These are phyloP conservation scores for Yamadazyma spencermartinsiae DNA, from an alignment of 1,139 yeast species.

Conservation along the genomic window DNA sequence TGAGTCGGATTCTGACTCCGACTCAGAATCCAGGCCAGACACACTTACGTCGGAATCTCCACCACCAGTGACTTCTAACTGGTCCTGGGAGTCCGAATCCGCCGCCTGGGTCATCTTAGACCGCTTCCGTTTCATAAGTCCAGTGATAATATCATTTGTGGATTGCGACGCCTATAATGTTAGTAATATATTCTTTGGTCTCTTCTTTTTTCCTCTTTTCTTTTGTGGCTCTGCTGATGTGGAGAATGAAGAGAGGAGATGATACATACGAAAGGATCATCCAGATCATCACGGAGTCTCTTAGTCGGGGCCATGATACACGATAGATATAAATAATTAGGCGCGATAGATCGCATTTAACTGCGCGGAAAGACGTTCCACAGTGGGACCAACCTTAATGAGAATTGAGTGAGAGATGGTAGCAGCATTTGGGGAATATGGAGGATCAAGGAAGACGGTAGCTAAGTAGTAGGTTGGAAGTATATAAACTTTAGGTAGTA, in stretches of 20 bases:
- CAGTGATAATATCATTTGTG: slow-evolving; percentile 1
- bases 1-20: neutral
- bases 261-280: slow-evolving; percentile 2
- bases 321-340: too few relatives aligned
- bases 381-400: too few relatives aligned
- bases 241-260: too few relatives aligned
- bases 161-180: slow-evolving; percentile 3
- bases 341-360: neutral
- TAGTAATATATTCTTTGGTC: too few relatives aligned
- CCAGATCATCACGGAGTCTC: slow-evolving; percentile 1
- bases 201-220: too few relatives aligned
- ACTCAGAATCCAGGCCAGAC: slow-evolving; percentile 2
- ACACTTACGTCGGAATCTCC: too few relatives aligned
- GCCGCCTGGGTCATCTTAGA: slow-evolving; percentile 5
- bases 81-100: neutral
- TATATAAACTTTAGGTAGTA: too few relatives aligned
- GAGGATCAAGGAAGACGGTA: too few relatives aligned
- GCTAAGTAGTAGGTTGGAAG: too few relatives aligned
- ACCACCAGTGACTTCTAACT: neutral
- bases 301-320: neutral
- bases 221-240: too few relatives aligned
- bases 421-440: neutral
- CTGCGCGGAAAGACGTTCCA: too few relatives aligned
- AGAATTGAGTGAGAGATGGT: neutral
- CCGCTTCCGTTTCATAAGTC: slow-evolving; percentile 4